Conservation (phyloP, 2,329 filamentous ascomycete genomes). For the Penicillium sp. region DNA sequence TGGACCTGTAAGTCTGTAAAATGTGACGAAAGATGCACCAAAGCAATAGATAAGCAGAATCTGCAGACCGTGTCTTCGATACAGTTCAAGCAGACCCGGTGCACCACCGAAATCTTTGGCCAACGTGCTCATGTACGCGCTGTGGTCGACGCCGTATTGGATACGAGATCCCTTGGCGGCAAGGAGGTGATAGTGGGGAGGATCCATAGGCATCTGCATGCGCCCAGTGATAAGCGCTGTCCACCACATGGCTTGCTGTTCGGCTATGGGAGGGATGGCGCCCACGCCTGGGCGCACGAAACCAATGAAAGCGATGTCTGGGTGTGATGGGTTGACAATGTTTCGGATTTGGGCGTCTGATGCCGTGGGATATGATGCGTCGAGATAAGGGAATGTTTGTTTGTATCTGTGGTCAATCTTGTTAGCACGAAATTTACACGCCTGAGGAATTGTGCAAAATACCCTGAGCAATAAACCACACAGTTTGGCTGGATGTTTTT, state of each 20-base stretch:
- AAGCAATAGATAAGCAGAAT: slow-evolving; percentile 13
- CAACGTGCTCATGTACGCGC: slow-evolving; percentile 13
- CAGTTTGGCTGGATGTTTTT: slow-evolving; percentile 9
- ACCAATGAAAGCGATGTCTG: slow-evolving; percentile 14
- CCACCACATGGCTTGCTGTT: slow-evolving; percentile 18
- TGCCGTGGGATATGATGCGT: slow-evolving; percentile 12
- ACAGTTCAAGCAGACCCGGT: slow-evolving; percentile 8
- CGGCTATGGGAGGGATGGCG: slow-evolving; percentile 16
- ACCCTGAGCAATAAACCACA: slow-evolving; percentile 16
- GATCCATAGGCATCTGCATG: slow-evolving; percentile 10
- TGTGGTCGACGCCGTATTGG: slow-evolving; percentile 14
- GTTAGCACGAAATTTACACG: not conserved
- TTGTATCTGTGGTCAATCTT: slow-evolving; percentile 3
- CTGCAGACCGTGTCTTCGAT: slow-evolving; percentile 9
- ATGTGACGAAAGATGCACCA: slow-evolving; percentile 13
- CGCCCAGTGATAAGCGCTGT: slow-evolving; percentile 9
- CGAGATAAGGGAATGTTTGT: slow-evolving; percentile 16
- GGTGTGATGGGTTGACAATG: slow-evolving; percentile 9
- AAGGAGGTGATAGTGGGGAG: slow-evolving; percentile 12
- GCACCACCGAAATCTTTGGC: slow-evolving; percentile 14
- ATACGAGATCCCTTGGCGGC: slow-evolving; percentile 10
- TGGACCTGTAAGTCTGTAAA: slow-evolving; percentile 11
- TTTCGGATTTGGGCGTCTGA: slow-evolving; percentile 13
- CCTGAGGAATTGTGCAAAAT: not conserved
- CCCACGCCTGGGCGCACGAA: slow-evolving; percentile 16